Percentiles rank a stretch among this genome's conserved stretches.
phyloP scores from a whole-genome alignment of 495 filamentous ascomycete genomes.

The Daldinia loculata region DNA sequence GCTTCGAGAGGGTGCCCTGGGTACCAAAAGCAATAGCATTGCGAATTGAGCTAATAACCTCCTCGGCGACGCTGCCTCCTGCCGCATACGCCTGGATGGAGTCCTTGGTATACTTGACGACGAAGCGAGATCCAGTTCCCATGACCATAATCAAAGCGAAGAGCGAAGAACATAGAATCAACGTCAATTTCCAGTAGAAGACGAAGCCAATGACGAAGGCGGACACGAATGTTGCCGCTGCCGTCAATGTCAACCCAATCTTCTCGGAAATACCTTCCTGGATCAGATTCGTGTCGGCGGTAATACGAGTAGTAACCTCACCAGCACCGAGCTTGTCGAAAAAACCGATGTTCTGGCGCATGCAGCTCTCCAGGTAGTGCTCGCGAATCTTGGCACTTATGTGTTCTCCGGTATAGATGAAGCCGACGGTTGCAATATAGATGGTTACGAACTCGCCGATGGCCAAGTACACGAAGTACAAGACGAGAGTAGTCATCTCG shows the following conservation, averaged over 20 bases:
- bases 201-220: constrained; percentile 90
- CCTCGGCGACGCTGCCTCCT: constrained; percentile 90
- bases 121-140: constrained; percentile 74
- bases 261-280: constrained; percentile 92
- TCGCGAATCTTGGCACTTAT: constrained; percentile 85
- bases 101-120: constrained; percentile 80
- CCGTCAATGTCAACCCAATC: constrained; percentile 76
- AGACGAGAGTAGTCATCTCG: constrained; percentile 69
- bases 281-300: constrained; percentile 86
- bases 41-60: constrained; percentile 91
- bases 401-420: constrained; percentile 94
- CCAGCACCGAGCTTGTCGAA: constrained; percentile 92
- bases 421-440: constrained; percentile 85
- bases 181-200: constrained; percentile 83
- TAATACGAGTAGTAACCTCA: constrained; percentile 92
- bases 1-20: constrained; percentile 83
- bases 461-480: constrained; percentile 92
- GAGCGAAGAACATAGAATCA: constrained; percentile 82
- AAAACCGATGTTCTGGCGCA: constrained; percentile 91
- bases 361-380: constrained; percentile 81
- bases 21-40: constrained; percentile 95
- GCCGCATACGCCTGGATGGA: constrained; percentile 80
- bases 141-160: constrained; percentile 77
- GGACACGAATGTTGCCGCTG: constrained; percentile 79
- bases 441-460: constrained; percentile 84